Base-by-base conservation (phyloP, 495 filamentous ascomycete species). In the Parathielavia hyrcaniae region DNA sequence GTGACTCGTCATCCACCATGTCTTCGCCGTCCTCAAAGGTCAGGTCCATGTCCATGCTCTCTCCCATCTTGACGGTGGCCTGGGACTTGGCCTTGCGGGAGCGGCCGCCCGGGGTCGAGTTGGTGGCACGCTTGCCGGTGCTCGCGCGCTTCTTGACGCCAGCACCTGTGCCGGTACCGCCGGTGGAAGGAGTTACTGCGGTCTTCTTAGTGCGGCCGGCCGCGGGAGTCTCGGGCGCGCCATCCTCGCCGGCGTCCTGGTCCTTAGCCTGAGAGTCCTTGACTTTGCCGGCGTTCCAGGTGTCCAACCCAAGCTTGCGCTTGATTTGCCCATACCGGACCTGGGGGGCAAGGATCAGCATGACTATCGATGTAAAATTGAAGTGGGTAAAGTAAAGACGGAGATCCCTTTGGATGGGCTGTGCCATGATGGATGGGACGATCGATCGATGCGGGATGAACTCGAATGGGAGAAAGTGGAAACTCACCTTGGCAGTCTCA, bases 241-340 rank as follows among this genome's bases (percentile, higher is more conserved):
- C 23, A 14, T 26, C 59, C 1, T 26, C 53, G 7, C 7, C 39
- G 17, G 36, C 53, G 12, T 35, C 32, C 20, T n/a, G 22, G 12
- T 32, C 16, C 36, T 49, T 30, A 51, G 43, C 41, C n/a, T n/a
- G n/a, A n/a, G n/a, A n/a, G 12, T 19, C 36, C 35, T 34, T 38
- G 17, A 36, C 26, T 13, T 55, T 55, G 44, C 44, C n/a, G 14
- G 23, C 16, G 7, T 5, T 19, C 48, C 49, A 58, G 39, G 23
- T 58, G 17, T 67, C 62, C n/a, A 68, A 16, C 8, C 61, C 60
- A 0, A 67, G 62, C 57, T 68, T 68, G 55, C 64, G 61, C 53
- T 57, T 64, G 44, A 70, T 57, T 48, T 70, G 68, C 23, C 66
- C 64, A 16, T 61, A 70, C 44, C 68, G 68, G 23, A 68, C 66